phyloP scores from a whole-genome alignment of 2,329 filamentous ascomycete species.

The Botrytis sinoallii region DNA sequence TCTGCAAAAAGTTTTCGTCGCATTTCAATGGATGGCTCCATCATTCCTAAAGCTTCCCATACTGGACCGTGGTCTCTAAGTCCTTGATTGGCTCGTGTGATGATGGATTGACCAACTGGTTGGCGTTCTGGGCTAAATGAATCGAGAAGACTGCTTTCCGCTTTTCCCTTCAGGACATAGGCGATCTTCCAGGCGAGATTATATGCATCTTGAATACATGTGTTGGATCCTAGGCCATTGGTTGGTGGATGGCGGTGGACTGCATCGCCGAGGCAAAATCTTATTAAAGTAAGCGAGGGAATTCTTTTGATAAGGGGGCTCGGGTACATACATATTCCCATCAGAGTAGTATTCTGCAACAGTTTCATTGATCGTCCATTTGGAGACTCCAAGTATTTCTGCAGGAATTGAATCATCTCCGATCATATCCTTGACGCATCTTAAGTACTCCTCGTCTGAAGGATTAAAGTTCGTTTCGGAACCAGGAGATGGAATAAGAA shows the following conservation, averaged over 20 bases:
- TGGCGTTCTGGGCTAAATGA: constrained; percentile 48
- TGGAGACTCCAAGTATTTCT: constrained; percentile 52
- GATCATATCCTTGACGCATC: constrained; percentile 49
- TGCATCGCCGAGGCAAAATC: constrained; percentile 52
- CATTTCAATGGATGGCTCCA: constrained; percentile 28
- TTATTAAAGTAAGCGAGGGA: constrained; percentile 5
- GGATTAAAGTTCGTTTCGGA: constrained; percentile 42
- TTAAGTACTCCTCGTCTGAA: constrained; percentile 46
- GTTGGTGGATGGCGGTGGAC: constrained; percentile 57
- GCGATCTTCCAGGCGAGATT: constrained; percentile 56
- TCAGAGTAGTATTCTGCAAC: constrained; percentile 53
- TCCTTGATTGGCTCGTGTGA: constrained; percentile 53
- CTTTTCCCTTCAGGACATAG: constrained; percentile 44
- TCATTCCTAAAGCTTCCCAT: constrained; percentile 47
- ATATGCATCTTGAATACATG: constrained; percentile 55
- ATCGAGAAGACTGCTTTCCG: constrained; percentile 41
- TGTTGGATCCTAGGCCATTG: constrained; percentile 57
- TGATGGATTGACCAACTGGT: constrained; percentile 44
- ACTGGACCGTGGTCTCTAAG: constrained; percentile 46
- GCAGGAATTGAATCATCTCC: constrained; percentile 51
- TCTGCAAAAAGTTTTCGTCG: constrained; percentile 20
- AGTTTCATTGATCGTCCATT: constrained; percentile 61
- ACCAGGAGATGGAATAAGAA: constrained; percentile 47
- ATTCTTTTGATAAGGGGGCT: neutral
- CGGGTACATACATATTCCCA: constrained; percentile 33